Evolutionary conservation across 345 rosid species (phyloP).

Genomic region (Acer campestre): DNA sequence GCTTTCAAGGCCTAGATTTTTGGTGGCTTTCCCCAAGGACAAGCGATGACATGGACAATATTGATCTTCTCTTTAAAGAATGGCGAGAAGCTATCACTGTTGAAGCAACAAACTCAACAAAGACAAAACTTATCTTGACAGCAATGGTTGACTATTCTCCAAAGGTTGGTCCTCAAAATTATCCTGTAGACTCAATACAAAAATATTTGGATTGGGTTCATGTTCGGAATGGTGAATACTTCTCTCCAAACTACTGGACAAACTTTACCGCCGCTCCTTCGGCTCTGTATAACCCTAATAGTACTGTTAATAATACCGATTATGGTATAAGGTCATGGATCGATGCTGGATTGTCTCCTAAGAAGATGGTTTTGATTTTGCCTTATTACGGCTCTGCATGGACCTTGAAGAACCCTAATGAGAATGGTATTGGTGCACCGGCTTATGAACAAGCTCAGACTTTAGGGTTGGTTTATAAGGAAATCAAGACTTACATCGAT

Average conservation of each 20-base stretch:
- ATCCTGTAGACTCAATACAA: conserved; percentile 19
- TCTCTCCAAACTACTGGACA: not conserved
- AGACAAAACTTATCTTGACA: no score
- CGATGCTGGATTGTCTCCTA: conserved; percentile 4
- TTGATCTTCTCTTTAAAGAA: no score
- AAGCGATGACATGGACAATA: no score
- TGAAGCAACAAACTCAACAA: no score
- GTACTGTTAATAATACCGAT: conserved; percentile 11
- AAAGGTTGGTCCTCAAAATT: no score
- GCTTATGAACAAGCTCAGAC: not conserved
- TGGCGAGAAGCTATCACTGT: no score
- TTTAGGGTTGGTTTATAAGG: conserved; percentile 14
- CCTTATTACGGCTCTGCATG: conserved; percentile 43
- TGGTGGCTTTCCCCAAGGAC: no score
- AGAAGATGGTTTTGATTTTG: conserved; percentile 29
- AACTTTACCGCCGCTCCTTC: conserved; percentile 22
- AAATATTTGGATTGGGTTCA: conserved; percentile 27
- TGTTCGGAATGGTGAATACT: not conserved
- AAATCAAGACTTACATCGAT: conserved; percentile 13
- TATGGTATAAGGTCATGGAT: conserved; percentile 20
- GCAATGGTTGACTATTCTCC: no score
- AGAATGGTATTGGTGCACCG: conserved; percentile 20
- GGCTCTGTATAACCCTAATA: conserved; percentile 22
- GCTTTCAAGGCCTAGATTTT: no score
- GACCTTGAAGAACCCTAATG: conserved; percentile 19